A percentile compares a stretch with the other conserved stretches of the same genome.
phyloP scores from a whole-genome alignment of 768 basidiomycete genomes.

The Tremella fuciformis region DNA sequence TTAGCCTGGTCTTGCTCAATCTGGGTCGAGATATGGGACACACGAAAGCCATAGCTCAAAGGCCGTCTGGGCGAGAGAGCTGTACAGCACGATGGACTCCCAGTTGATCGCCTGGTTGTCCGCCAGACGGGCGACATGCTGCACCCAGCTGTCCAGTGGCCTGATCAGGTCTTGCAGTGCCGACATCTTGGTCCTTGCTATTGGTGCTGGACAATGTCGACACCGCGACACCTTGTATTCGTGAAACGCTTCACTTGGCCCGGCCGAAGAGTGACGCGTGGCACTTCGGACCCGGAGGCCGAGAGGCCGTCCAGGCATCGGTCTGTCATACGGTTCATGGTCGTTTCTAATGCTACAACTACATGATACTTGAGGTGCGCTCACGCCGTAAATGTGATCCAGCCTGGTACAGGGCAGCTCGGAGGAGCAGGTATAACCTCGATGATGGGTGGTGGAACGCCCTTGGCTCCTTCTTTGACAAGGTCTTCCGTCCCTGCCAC shows the following conservation, averaged over 20 bases:
- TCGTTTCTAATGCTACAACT: too few relatives aligned
- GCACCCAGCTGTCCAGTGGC: background rate
- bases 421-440: constrained; percentile 29
- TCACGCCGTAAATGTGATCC: constrained; percentile 27
- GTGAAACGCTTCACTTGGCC: too few relatives aligned
- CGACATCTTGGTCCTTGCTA: too few relatives aligned
- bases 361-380: too few relatives aligned
- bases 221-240: too few relatives aligned
- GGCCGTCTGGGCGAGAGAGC: constrained; percentile 72
- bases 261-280: too few relatives aligned
- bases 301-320: too few relatives aligned
- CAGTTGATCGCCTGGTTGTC: constrained; percentile 58
- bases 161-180: background rate
- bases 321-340: too few relatives aligned
- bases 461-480: constrained; percentile 23
- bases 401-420: constrained; percentile 11
- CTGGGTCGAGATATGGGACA: constrained; percentile 47
- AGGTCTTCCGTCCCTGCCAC: constrained; percentile 13
- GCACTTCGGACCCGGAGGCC: too few relatives aligned
- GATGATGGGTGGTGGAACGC: constrained; percentile 38
- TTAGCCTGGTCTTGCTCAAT: background rate
- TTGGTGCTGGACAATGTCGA: too few relatives aligned
- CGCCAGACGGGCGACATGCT: constrained; percentile 20
- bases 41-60: constrained; percentile 87
- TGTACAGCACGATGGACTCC: constrained; percentile 73